phyloP scores from a whole-genome alignment of 1,139 yeast genomes.

The Yamadazyma oceani region DNA sequence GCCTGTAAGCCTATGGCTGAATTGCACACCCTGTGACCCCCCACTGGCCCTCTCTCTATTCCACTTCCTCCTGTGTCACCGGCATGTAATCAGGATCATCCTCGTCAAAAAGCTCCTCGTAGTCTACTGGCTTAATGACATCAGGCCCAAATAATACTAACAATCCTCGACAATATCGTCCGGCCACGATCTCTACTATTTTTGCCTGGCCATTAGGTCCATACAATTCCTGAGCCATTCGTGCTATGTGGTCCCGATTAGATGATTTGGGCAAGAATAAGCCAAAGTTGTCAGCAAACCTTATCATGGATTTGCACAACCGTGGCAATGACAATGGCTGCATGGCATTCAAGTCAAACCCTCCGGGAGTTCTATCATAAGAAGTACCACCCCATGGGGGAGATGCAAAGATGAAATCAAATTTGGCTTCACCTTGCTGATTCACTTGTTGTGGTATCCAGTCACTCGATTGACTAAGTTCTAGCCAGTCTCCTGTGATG shows the following conservation, averaged over 20 bases:
- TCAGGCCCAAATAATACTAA: conserved; percentile 57
- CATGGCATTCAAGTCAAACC: conserved; percentile 45
- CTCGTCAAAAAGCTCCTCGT: conserved; percentile 7
- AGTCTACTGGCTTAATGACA: conserved; percentile 9
- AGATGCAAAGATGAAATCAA: conserved; percentile 75
- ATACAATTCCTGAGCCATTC: conserved; percentile 44
- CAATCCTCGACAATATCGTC: conserved; percentile 53
- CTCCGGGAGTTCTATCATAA: conserved; percentile 43
- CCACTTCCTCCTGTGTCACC: background rate
- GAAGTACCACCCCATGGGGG: conserved; percentile 98
- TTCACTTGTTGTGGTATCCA: conserved; percentile 32
- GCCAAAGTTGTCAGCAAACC: conserved; percentile 54
- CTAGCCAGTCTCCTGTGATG: conserved; percentile 57
- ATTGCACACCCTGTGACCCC: no score
- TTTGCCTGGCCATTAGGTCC: conserved; percentile 49
- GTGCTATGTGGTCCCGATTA: conserved; percentile 54
- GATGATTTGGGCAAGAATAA: conserved; percentile 78
- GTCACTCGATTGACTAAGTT: conserved; percentile 27
- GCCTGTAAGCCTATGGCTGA: no score
- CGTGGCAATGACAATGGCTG: conserved; percentile 52
- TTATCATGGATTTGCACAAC: conserved; percentile 42
- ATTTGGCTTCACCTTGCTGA: conserved; percentile 20
- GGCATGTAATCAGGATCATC: background rate
- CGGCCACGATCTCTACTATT: conserved; percentile 43
- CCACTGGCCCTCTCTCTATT: background rate